A percentile compares a stretch with the other conserved stretches of the same genome.
phyloP scores from a whole-genome alignment of 768 basidiomycete genomes.

The Candolleomyces aberdarensis region DNA sequence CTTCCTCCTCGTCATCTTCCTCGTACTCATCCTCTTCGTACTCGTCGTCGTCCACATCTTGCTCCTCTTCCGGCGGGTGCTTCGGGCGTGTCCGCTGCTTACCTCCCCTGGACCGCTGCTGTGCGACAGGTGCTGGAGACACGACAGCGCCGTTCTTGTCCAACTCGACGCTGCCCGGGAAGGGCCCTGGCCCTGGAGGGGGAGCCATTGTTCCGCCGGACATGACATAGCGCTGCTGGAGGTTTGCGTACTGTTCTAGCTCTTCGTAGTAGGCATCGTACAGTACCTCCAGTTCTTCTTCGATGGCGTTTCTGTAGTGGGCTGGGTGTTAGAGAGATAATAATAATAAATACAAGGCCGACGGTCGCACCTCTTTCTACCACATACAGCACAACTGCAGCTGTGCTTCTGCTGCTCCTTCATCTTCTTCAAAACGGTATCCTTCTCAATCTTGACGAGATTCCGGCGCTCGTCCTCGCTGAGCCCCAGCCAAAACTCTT shows the following conservation, averaged over 20 bases:
- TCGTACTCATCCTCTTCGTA: conserved; percentile 40
- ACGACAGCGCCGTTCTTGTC: conserved; percentile 77
- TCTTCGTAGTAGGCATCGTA: conserved; percentile 99
- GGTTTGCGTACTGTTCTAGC: conserved; percentile 98
- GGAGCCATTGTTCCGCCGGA: conserved; percentile 88
- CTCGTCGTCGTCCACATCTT: conserved; percentile 70
- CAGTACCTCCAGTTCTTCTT: conserved; percentile 99
- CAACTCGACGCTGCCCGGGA: conserved; percentile 96
- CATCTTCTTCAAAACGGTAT: conserved; percentile 97
- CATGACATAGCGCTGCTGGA: conserved; percentile 92
- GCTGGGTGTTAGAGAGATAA: conserved; percentile 6
- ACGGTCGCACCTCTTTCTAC: conserved; percentile 83
- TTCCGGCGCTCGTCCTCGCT: conserved; percentile 86
- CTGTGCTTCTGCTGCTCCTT: conserved; percentile 98
- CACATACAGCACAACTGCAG: conserved; percentile 95
- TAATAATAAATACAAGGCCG: conserved; percentile 19
- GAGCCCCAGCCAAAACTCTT: conserved; percentile 96
- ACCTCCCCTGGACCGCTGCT: conserved; percentile 16
- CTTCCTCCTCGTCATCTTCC: conserved; percentile 39
- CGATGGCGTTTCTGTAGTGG: conserved; percentile 80
- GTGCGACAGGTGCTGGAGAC: conserved; percentile 21
- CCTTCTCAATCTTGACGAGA: conserved; percentile 97
- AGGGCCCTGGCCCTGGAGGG: conserved; percentile 94
- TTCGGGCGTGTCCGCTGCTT: conserved; percentile 20
- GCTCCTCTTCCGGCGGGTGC: conserved; percentile 47